These are phyloP conservation scores for Tuber magnatum DNA, from an alignment of 495 filamentous ascomycete genomes.

Conservation along the genomic window DNA sequence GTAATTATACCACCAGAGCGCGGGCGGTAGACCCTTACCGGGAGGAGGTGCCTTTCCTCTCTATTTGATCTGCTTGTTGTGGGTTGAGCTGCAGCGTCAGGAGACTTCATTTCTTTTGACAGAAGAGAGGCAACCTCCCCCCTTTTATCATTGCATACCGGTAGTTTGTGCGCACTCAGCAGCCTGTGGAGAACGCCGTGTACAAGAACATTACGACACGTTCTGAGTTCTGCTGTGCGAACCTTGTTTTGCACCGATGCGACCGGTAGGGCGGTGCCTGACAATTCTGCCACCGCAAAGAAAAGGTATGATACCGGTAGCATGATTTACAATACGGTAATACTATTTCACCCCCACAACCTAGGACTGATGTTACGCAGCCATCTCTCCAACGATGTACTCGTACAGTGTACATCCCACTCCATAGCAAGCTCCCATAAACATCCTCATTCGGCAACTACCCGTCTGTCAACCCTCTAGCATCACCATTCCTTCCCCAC, in stretches of 20 bases:
- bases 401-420: conserved; percentile 41
- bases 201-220: neutral
- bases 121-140: neutral
- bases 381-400: conserved; percentile 48
- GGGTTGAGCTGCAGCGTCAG: neutral
- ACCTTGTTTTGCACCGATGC: too few relatives aligned
- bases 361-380: conserved; percentile 42
- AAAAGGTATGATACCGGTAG: too few relatives aligned
- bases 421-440: conserved; percentile 43
- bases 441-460: conserved; percentile 32
- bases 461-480: conserved; percentile 18
- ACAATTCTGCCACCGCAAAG: conserved; percentile 43
- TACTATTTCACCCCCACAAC: conserved; percentile 5
- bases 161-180: neutral
- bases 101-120: neutral
- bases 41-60: neutral
- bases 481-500: conserved; percentile 8
- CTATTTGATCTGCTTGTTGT: neutral
- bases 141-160: neutral
- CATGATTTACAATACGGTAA: conserved; percentile 29
- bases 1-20: neutral
- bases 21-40: neutral
- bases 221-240: neutral
- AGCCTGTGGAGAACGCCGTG: neutral
- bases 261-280: too few relatives aligned